Evolutionary conservation across 139 green algal species (phyloP), one percentile per base, ranked within the genome.

Genomic region (Chlorella sp.): DNA sequence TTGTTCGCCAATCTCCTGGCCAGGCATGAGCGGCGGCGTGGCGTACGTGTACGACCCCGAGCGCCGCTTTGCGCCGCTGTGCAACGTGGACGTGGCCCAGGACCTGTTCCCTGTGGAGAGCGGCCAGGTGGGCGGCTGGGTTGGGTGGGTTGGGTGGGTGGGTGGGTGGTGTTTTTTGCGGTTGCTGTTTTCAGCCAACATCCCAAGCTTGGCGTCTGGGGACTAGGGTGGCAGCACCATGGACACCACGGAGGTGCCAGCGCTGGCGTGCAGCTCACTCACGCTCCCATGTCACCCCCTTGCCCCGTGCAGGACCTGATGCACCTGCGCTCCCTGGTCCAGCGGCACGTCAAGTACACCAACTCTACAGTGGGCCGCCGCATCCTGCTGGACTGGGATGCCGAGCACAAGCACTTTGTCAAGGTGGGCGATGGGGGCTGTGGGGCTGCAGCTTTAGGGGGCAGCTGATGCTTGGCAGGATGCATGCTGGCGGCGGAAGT

Each of bases 11-110:
- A n/a, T n/a, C n/a, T n/a, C n/a, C n/a, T n/a, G n/a, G n/a, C n/a
- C 69, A 8, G 96, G 96, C 79, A 99, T 99, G 96, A 93, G 77
- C 78, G 96, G 96, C 69, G 96, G 96, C 67, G 69, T 96, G 1
- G 96, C 96, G 0, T 99, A 94, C 81, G 93, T 99, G 68, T 97
- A 98, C 79, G 96, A 99, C 90, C 92, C 93, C 4, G 32, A 92
- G 1, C 69, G 84, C 51, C 80, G 84, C 62, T 93, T 99, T 64
- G 81, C 89, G 41, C 73, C 58, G 14, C 84, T 87, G 41, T 93
- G 86, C 87, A 95, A 98, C 79, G 85, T 75, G 43, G 94, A 95
- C 56, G 87, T 97, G 34, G 88, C 84, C 20, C 80, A 89, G 38
- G 96, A 98, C 90, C 87, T 98, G 70, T 84, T 96, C 48, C 87